phyloP scores from a whole-genome alignment of 192 early-diverging fungal genomes.

The Coemansia sp. region DNA sequence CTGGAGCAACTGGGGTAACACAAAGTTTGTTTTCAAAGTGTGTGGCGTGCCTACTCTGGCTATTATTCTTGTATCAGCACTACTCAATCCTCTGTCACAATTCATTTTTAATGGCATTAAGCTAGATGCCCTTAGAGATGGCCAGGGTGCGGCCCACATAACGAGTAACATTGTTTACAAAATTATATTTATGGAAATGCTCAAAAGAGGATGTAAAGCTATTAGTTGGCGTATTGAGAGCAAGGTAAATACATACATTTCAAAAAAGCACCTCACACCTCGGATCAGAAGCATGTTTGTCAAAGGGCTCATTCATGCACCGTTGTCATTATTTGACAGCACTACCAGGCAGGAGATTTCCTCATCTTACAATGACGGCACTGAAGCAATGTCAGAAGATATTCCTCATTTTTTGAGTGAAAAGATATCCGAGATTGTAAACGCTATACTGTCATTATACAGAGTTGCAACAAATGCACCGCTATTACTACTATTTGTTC shows the following conservation, averaged over 20 bases:
- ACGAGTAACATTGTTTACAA: not conserved
- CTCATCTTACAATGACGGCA: not conserved
- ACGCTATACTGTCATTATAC: constrained; percentile 14
- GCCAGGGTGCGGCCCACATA: not conserved
- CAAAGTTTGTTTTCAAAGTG: not conserved
- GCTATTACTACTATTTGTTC: constrained; percentile 18
- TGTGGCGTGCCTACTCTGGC: not conserved
- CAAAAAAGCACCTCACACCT: not conserved
- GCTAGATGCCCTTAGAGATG: not conserved
- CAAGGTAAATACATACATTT: not conserved
- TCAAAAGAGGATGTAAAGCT: not conserved
- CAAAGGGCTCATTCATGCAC: constrained; percentile 1
- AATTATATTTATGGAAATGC: not conserved
- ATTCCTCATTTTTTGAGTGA: not conserved
- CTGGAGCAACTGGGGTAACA: too few relatives aligned
- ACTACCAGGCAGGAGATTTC: constrained; percentile 6
- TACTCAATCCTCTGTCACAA: not conserved
- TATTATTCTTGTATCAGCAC: not conserved
- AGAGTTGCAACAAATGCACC: constrained; percentile 16
- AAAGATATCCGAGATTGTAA: not conserved
- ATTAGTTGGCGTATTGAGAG: not conserved
- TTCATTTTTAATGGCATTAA: not conserved
- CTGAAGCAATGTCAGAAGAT: not conserved
- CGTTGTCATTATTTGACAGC: constrained; percentile 10
- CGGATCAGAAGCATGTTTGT: constrained; percentile 5